Evolutionary conservation across 768 basidiomycete genomes (phyloP).

Genomic region (Auricularia heimuer): DNA sequence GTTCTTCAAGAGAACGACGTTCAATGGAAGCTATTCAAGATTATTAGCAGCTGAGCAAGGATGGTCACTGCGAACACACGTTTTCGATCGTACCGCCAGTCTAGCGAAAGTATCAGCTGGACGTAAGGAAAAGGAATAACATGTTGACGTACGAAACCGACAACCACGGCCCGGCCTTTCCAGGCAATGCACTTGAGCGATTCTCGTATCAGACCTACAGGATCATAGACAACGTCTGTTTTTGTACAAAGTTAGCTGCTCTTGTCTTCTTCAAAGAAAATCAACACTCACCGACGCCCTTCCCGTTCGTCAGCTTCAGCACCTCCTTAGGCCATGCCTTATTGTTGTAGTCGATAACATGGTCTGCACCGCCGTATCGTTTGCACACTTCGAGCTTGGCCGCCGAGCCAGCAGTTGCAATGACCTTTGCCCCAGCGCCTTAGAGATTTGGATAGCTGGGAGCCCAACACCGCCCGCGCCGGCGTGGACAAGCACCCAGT

Average conservation of each 20-base stretch:
- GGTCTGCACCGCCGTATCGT: slow-evolving; percentile 72
- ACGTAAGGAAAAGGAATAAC: slow-evolving; percentile 22
- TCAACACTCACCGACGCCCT: slow-evolving; percentile 50
- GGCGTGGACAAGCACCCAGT: slow-evolving; percentile 88
- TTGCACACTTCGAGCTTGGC: slow-evolving; percentile 74
- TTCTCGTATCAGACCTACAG: slow-evolving; percentile 73
- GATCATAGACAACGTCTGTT: slow-evolving; percentile 68
- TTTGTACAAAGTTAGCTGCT: not conserved
- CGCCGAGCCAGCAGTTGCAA: slow-evolving; percentile 79
- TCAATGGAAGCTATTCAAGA: slow-evolving; percentile 63
- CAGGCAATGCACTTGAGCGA: slow-evolving; percentile 88
- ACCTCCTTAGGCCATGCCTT: slow-evolving; percentile 85
- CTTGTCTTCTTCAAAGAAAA: not conserved
- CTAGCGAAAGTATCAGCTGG: slow-evolving; percentile 1
- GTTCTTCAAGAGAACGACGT: slow-evolving; percentile 72
- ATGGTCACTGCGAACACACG: not conserved
- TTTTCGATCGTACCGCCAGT: slow-evolving; percentile 17
- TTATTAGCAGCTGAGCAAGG: not conserved
- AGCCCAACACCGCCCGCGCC: slow-evolving; percentile 96
- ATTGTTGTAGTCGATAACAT: slow-evolving; percentile 65
- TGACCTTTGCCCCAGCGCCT: slow-evolving; percentile 85
- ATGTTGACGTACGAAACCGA: slow-evolving; percentile 60
- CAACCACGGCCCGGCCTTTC: slow-evolving; percentile 87
- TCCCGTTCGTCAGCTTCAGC: slow-evolving; percentile 67
- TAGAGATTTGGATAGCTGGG: slow-evolving; percentile 36